Conservation (phyloP, 192 early-diverging fungal species). For the Coemansia erecta region DNA sequence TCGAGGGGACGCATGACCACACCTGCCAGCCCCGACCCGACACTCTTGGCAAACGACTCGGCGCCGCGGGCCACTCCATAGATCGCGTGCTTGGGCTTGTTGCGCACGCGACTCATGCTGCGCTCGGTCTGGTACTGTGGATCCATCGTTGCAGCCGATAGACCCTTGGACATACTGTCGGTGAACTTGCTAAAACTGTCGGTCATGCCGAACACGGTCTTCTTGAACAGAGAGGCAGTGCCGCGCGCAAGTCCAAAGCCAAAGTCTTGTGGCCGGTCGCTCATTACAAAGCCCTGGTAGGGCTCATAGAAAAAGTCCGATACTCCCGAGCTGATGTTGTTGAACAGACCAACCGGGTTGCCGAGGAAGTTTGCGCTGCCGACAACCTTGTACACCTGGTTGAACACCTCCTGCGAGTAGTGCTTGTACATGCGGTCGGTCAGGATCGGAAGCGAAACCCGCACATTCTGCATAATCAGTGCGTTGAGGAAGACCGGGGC, state of each 20-base stretch:
- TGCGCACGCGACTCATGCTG: conserved; percentile 73
- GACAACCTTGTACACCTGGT: conserved; percentile 80
- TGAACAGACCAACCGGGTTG: conserved; percentile 97
- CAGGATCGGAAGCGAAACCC: conserved; percentile 71
- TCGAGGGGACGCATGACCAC: conserved; percentile 84
- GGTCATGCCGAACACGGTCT: conserved; percentile 94
- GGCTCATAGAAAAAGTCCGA: conserved; percentile 98
- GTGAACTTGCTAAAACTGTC: conserved; percentile 95
- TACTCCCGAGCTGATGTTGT: conserved; percentile 91
- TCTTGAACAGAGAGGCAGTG: conserved; percentile 70
- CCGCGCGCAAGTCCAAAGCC: conserved; percentile 88
- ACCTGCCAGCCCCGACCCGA: conserved; percentile 85
- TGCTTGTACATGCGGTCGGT: conserved; percentile 77
- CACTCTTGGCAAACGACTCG: conserved; percentile 74
- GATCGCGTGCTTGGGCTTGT: conserved; percentile 86
- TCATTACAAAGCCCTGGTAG: conserved; percentile 93
- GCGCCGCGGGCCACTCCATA: conserved; percentile 87
- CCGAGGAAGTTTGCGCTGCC: conserved; percentile 97
- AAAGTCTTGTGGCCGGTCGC: conserved; percentile 89
- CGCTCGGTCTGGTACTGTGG: conserved; percentile 82
- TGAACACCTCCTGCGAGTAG: conserved; percentile 87
- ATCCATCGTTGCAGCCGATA: conserved; percentile 94
- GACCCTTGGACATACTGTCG: conserved; percentile 93
- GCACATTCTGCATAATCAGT: conserved; percentile 84
- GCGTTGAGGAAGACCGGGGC: conserved; percentile 89